Evolutionary conservation across 2,329 filamentous ascomycete species (phyloP), one percentile per base, ranked within the genome.

Genomic region (Neonectria neomacrospora): DNA sequence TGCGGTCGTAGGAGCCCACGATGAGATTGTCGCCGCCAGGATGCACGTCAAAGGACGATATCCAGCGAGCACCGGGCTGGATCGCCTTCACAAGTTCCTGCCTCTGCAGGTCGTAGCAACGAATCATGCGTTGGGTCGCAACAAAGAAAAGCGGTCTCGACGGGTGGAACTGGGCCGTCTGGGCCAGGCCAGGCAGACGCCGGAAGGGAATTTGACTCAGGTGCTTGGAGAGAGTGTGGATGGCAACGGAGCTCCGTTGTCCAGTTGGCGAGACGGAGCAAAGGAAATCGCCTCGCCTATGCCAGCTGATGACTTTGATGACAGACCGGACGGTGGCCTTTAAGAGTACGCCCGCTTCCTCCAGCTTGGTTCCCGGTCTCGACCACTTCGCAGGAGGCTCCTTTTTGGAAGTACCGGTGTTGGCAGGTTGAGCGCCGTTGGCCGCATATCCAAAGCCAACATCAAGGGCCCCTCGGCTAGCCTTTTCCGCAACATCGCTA

Each of bases 201-300:
- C 93, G 91, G 88, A 99, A 98, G 26, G 96, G 96, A 68, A 96
- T 90, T 79, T 99, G 96, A 3, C 94, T 97, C 48, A 95, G 86
- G 80, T 99, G 96, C 79, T 97, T 97, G 61, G 92, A 96, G 65
- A 99, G 83, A 0, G 95, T 97, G 81, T 99, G 96, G 66, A 99
- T 97, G 57, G 93, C 91, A 56, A 99, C 93, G 5, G 96, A 93
- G 74, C 88, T 90, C 70, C 88, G 86, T 75, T 92, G 89, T 32
- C 91, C 91, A 12, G 87, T 86, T 1, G 96, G 94, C 53, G 93
- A 96, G 22, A 97, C 93, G 1, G 94, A 96, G 70, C 93, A 91
- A 74, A 99, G 91, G 81, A 97, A 97, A 77, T 98, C 95, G 71
- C 96, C 96, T 64, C 92, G 90, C 63, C 95, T 88, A 80, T 99